A percentile compares a stretch with the other conserved stretches of the same genome.
Evolutionary conservation across 2,329 filamentous ascomycete genomes (phyloP).

Genomic region (Aspergillus sp.): DNA sequence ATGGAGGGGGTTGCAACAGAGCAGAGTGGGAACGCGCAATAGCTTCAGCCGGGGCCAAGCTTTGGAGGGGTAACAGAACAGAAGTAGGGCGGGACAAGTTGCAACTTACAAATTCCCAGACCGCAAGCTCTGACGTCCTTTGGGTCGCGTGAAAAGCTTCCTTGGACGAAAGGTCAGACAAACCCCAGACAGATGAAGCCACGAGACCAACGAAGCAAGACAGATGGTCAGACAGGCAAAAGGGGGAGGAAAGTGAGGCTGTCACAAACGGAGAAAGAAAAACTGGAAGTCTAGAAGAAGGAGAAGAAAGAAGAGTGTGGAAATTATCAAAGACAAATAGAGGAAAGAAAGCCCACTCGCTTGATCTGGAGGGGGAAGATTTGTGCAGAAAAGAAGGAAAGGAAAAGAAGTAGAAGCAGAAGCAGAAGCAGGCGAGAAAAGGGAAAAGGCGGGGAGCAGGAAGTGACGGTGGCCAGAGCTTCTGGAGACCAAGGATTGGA

Average conservation of each 20-base stretch:
- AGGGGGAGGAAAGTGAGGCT: not conserved
- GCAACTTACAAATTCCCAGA: not conserved
- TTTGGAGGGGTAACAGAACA: constrained; percentile 17
- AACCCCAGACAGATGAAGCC: too few relatives aligned
- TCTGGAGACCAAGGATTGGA: not conserved
- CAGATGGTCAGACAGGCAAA: not conserved
- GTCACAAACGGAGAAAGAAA: not conserved
- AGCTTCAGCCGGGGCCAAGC: constrained; percentile 7
- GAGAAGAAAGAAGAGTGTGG: constrained; percentile 1
- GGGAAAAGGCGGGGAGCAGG: constrained; percentile 9
- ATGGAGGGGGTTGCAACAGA: not conserved
- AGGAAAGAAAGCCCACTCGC: not conserved
- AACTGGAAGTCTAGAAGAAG: not conserved
- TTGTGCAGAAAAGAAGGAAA: constrained; percentile 1
- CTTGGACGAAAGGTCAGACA: constrained; percentile 1
- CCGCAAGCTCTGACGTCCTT: not conserved
- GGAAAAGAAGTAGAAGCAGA: constrained; percentile 1
- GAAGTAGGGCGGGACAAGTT: constrained; percentile 3
- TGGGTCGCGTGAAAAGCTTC: constrained; percentile 13
- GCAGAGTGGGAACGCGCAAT: constrained; percentile 2
- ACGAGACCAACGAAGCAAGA: not conserved
- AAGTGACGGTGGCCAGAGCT: constrained; percentile 9
- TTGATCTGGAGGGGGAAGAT: constrained; percentile 7
- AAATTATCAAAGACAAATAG: constrained; percentile 9
- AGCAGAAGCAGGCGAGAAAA: constrained; percentile 6